Percentiles rank a stretch among this genome's conserved stretches.
phyloP scores from a whole-genome alignment of 129 eudicot species.

The Saussurea involucrata region DNA sequence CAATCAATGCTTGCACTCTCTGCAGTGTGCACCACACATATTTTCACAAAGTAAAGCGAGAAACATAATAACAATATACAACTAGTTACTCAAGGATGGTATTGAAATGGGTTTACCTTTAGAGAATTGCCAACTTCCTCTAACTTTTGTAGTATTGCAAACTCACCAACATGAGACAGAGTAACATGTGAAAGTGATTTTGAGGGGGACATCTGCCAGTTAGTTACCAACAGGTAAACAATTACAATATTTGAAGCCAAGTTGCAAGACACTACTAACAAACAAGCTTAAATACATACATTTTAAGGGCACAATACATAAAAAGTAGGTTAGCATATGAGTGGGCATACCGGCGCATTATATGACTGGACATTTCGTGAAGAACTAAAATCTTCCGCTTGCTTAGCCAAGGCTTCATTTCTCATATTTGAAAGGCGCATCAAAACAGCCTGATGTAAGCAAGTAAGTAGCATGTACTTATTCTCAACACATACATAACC shows the following conservation, averaged over 20 bases:
- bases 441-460: conserved; percentile 53
- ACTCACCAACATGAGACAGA: conserved; percentile 37
- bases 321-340: background rate
- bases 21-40: conserved; percentile 28
- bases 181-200: conserved; percentile 31
- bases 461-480: background rate
- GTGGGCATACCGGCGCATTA: conserved; percentile 44
- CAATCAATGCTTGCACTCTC: conserved; percentile 63
- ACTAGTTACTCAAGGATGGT: background rate
- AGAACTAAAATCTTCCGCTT: conserved; percentile 46
- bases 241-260: background rate
- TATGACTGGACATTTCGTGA: conserved; percentile 31
- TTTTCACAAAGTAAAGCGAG: background rate
- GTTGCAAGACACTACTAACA: background rate
- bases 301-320: too few species aligned
- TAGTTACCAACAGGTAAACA: background rate
- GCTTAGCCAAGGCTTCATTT: conserved; percentile 36
- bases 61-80: background rate
- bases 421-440: conserved; percentile 51
- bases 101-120: conserved; percentile 34
- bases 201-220: conserved; percentile 48
- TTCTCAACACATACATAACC: background rate
- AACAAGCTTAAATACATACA: background rate
- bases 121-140: conserved; percentile 80
- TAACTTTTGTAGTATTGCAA: conserved; percentile 52